phyloP scores from a whole-genome alignment of 2,329 filamentous ascomycete species.

The Xylariaceae sp. region DNA sequence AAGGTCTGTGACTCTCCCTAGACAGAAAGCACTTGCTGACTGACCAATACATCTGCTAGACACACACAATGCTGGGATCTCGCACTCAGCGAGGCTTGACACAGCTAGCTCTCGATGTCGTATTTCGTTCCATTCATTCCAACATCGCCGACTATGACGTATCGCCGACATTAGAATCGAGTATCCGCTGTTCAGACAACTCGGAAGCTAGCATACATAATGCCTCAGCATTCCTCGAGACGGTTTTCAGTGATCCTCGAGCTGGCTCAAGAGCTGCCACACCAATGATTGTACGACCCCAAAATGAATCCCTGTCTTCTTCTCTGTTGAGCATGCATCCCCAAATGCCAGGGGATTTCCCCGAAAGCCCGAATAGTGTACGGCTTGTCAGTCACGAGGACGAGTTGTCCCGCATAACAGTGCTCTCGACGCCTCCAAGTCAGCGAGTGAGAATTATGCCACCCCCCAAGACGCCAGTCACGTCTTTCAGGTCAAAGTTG shows the following conservation, averaged over 20 bases:
- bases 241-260: slow-evolving; percentile 65
- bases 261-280: slow-evolving; percentile 63
- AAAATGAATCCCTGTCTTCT: slow-evolving; percentile 41
- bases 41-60: slow-evolving; percentile 48
- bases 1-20: slow-evolving; percentile 59
- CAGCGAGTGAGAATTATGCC: slow-evolving; percentile 11
- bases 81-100: slow-evolving; percentile 82
- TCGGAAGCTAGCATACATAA: slow-evolving; percentile 76
- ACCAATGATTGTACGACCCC: slow-evolving; percentile 62
- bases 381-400: slow-evolving; percentile 38
- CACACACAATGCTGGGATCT: slow-evolving; percentile 91
- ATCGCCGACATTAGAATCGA: slow-evolving; percentile 63
- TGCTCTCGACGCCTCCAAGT: slow-evolving; percentile 27
- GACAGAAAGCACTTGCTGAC: background rate
- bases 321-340: slow-evolving; percentile 29
- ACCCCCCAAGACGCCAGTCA: slow-evolving; percentile 16
- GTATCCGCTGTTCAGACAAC: slow-evolving; percentile 70
- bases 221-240: slow-evolving; percentile 74
- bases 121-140: slow-evolving; percentile 76
- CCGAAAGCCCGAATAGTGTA: slow-evolving; percentile 41
- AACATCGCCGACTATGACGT: slow-evolving; percentile 63
- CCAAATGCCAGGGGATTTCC: slow-evolving; percentile 22
- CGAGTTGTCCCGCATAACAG: slow-evolving; percentile 23
- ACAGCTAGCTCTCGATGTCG: slow-evolving; percentile 83
- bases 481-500: slow-evolving; percentile 30